Evolutionary conservation across 1,284 basidiomycete species (phyloP), one percentile per base, ranked within the genome.

Genomic region (Neolentinus lepideus): DNA sequence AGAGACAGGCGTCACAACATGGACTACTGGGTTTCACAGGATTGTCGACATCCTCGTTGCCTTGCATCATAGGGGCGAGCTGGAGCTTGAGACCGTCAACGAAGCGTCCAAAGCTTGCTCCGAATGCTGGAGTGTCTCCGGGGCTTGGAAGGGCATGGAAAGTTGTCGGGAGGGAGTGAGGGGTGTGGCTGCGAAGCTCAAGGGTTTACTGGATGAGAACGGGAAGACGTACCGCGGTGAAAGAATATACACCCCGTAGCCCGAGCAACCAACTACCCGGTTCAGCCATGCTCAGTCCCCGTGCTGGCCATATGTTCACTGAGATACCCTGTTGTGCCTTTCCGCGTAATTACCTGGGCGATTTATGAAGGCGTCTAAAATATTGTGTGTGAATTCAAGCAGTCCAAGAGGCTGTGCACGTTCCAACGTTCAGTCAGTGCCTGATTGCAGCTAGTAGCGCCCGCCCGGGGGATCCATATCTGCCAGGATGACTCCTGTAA

Each of bases 51-150:
- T 90, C 48, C 71, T 89, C 60, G 74, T 84, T 51, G 84, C 80
- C 16, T 75, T 91, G 31, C 85, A 91, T 64, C 67, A 70, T 21
- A 75, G 79, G 51, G 73, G 75, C 35, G 81, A 87, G 62, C 76
- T 90, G 51, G 84, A 89, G 61, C 72, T 84, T 21, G 84, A 85
- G 59, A 90, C 89, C 2, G 69, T 91, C 46, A 83, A 81, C 63
- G 80, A 76, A 43, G 86, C 85, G 2, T 85, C 84, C 57, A 83
- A 79, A 62, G 86, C 89, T 6, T 90, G 88, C 64, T 88, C 88
- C 2, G 89, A 91, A 66, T 90, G 88, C 67, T 91, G 89, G 89
- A 82, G 76, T 16, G 80, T 83, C 3, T 80, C 83, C 0, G 81
- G 80, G 0, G 79, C 79, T 16, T 90, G 85, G 84, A 72, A 78